Percentiles rank a stretch among this genome's conserved stretches.
Conservation (phyloP, 2,329 filamentous ascomycete genomes). For the Aspergillus sp. region DNA sequence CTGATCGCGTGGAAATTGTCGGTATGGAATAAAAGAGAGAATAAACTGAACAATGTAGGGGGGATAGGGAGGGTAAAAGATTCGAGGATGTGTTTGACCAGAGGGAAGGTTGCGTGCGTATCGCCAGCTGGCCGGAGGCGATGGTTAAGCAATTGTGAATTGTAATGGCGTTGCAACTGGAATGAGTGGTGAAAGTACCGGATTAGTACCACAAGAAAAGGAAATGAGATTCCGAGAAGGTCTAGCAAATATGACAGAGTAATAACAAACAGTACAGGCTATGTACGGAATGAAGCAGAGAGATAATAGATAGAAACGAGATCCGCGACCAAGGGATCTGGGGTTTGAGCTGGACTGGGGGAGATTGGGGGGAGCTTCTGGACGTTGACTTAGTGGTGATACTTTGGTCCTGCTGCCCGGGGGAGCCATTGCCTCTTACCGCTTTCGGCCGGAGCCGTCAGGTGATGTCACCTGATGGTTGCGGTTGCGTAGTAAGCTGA, state of each 20-base stretch:
- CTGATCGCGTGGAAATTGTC: neutral
- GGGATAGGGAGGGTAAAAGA: neutral
- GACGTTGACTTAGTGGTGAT: neutral
- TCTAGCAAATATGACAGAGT: neutral
- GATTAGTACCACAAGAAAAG: neutral
- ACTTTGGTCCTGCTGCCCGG: slow-evolving; percentile 3
- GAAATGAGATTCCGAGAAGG: neutral
- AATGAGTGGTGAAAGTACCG: neutral
- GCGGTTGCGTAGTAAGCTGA: neutral
- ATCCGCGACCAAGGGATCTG: neutral
- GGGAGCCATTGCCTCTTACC: slow-evolving; percentile 5
- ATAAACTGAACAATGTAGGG: neutral
- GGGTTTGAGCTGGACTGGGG: neutral
- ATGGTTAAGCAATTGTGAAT: neutral
- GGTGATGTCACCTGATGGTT: slow-evolving; percentile 14
- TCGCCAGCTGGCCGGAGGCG: neutral
- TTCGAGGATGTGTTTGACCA: neutral
- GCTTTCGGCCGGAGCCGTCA: slow-evolving; percentile 13
- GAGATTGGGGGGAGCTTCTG: neutral
- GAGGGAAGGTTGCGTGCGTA: neutral
- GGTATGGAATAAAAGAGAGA: neutral
- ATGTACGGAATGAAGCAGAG: neutral
- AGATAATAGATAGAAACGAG: neutral
- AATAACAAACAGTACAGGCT: neutral
- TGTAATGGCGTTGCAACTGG: neutral